These are phyloP conservation scores for Ananas comosus DNA, from an alignment of 176 grass and related monocot species.

Conservation along the genomic window DNA sequence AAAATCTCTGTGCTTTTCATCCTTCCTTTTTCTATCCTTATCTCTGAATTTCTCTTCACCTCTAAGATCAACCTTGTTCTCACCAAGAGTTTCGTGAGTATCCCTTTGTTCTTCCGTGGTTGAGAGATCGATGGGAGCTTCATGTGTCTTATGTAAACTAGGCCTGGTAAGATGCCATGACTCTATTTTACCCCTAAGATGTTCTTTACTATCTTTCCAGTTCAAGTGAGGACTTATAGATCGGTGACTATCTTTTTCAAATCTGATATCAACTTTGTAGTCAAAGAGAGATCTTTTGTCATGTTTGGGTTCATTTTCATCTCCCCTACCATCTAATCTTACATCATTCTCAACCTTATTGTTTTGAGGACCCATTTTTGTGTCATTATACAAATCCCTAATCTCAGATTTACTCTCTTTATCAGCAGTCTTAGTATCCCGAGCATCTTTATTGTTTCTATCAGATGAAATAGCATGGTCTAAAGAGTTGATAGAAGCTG, in stretches of 20 bases:
- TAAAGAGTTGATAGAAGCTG: slow-evolving; percentile 24
- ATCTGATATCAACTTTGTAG: slow-evolving; percentile 37
- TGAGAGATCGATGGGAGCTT: slow-evolving; percentile 33
- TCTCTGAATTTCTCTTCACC: slow-evolving; percentile 56
- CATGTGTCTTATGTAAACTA: slow-evolving; percentile 40
- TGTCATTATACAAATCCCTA: slow-evolving; percentile 27
- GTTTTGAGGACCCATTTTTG: slow-evolving; percentile 32
- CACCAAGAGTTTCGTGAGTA: slow-evolving; percentile 45
- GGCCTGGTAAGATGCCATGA: slow-evolving; percentile 33
- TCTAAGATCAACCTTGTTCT: slow-evolving; percentile 56
- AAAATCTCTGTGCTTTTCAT: slow-evolving; percentile 48
- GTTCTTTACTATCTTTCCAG: slow-evolving; percentile 61
- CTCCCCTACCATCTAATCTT: slow-evolving; percentile 33
- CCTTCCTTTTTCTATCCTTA: slow-evolving; percentile 57
- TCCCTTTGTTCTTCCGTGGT: slow-evolving; percentile 28
- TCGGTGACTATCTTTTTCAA: slow-evolving; percentile 47
- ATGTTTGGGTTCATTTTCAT: slow-evolving; percentile 43
- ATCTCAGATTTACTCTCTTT: slow-evolving; percentile 40
- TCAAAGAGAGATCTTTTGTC: slow-evolving; percentile 39
- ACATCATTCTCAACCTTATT: slow-evolving; percentile 51
- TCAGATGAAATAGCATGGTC: slow-evolving; percentile 14
- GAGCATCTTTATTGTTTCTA: slow-evolving; percentile 31
- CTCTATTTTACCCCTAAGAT: slow-evolving; percentile 42
- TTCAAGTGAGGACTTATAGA: slow-evolving; percentile 30
- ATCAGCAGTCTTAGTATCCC: slow-evolving; percentile 38